These are phyloP conservation scores for Pseudovirgaria hyperparasitica DNA, from an alignment of 2,329 filamentous ascomycete genomes.

Conservation along the genomic window DNA sequence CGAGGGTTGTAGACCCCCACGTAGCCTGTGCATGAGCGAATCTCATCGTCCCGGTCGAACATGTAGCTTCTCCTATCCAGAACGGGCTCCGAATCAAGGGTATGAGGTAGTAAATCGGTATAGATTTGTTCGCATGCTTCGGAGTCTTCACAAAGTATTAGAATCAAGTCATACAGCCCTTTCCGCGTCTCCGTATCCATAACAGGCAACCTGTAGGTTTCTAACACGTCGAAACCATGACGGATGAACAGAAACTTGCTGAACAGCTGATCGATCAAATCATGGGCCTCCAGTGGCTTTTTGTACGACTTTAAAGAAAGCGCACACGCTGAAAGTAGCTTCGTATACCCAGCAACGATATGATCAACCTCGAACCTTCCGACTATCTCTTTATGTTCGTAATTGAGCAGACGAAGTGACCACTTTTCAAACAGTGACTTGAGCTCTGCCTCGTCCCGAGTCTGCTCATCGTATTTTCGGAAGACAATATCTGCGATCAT, in stretches of 20 bases:
- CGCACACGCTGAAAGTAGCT: conserved; percentile 25
- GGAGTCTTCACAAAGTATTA: conserved; percentile 18
- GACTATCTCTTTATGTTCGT: conserved; percentile 21
- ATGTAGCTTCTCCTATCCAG: conserved; percentile 24
- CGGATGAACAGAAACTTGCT: conserved; percentile 22
- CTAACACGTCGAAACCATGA: conserved; percentile 6
- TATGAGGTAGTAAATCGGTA: not conserved
- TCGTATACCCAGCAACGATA: conserved; percentile 26
- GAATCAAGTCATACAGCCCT: conserved; percentile 23
- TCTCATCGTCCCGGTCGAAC: conserved; percentile 51
- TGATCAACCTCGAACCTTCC: conserved; percentile 22
- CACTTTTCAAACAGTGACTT: conserved; percentile 16
- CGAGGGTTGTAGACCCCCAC: conserved; percentile 85
- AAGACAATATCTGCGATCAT: conserved; percentile 22
- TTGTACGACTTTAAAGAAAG: conserved; percentile 28
- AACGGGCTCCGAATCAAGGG: too few relatives aligned
- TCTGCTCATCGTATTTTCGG: conserved; percentile 19
- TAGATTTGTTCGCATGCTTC: conserved; percentile 12
- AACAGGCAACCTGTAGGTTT: conserved; percentile 19
- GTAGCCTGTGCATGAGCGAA: conserved; percentile 70
- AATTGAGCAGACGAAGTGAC: conserved; percentile 19
- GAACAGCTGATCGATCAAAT: conserved; percentile 19
- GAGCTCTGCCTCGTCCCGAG: conserved; percentile 17
- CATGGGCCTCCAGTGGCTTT: conserved; percentile 18
- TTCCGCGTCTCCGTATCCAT: conserved; percentile 22